These are phyloP conservation scores for Moesziomyces globuligerus DNA, from an alignment of 1,284 basidiomycete species.

Conservation along the genomic window DNA sequence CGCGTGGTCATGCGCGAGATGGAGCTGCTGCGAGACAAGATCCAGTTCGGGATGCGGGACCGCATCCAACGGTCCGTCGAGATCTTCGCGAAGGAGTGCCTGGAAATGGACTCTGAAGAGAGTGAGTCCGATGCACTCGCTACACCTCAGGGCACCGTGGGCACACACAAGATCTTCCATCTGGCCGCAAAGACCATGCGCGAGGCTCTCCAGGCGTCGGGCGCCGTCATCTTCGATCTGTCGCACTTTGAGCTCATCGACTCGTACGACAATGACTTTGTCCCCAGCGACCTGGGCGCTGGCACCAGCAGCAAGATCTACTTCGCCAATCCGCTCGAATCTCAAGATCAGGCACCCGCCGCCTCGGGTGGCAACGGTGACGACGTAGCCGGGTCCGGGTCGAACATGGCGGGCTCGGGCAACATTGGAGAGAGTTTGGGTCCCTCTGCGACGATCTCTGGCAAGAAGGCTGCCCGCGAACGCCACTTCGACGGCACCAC, in stretches of 20 bases:
- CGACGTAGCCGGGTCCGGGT: neutral
- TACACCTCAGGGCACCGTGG: constrained; percentile 21
- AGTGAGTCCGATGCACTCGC: constrained; percentile 29
- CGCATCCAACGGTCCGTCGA: constrained; percentile 95
- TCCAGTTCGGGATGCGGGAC: constrained; percentile 88
- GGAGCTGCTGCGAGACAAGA: constrained; percentile 94
- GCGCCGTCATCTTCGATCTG: constrained; percentile 88
- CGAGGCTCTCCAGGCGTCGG: constrained; percentile 88
- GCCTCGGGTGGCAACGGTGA: constrained; percentile 9
- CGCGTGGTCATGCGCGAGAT: constrained; percentile 91
- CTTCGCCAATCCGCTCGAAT: constrained; percentile 50
- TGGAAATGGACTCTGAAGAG: constrained; percentile 80
- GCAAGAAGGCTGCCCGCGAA: constrained; percentile 15
- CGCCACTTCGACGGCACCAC: constrained; percentile 49
- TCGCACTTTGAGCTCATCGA: constrained; percentile 89
- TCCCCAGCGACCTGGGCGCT: constrained; percentile 29
- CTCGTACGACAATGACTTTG: constrained; percentile 73
- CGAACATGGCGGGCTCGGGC: constrained; percentile 4
- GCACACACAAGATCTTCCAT: constrained; percentile 44
- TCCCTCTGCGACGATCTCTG: constrained; percentile 2
- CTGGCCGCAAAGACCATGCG: constrained; percentile 85
- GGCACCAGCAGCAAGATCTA: constrained; percentile 64
- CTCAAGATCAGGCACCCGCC: constrained; percentile 16
- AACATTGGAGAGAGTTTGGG: neutral
- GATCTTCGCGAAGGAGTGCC: constrained; percentile 90